Evolutionary conservation across 257 asterid genomes (phyloP).

Genomic region (Primulina tabacum): DNA sequence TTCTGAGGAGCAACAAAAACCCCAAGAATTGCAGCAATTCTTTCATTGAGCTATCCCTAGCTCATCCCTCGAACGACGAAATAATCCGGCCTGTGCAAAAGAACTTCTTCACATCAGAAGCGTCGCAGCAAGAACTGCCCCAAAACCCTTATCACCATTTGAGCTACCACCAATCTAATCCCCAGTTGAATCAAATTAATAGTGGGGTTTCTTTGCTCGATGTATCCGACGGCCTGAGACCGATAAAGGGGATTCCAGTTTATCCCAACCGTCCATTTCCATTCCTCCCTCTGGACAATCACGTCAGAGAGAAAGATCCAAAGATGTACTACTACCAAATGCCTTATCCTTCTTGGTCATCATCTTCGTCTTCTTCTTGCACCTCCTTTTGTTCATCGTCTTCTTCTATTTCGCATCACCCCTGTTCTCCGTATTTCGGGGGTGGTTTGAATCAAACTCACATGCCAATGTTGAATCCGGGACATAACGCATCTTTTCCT

Average conservation of each 20-base stretch:
- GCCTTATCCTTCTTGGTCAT: constrained; percentile 25
- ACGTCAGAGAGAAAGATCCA: constrained; percentile 34
- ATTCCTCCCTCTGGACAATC: constrained; percentile 40
- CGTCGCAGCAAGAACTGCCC: constrained; percentile 25
- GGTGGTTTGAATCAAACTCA: constrained; percentile 36
- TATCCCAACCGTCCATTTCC: constrained; percentile 62
- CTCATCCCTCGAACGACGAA: constrained; percentile 40
- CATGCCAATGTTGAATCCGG: constrained; percentile 43
- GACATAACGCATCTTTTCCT: constrained; percentile 32
- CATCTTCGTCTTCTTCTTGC: constrained; percentile 19
- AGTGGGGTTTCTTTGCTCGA: constrained; percentile 46
- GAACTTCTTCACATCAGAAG: constrained; percentile 15
- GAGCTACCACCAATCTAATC: constrained; percentile 19
- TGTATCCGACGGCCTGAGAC: constrained; percentile 57
- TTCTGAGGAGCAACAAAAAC: constrained; percentile 22
- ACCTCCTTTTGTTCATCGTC: constrained; percentile 5
- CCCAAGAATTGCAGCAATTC: constrained; percentile 19
- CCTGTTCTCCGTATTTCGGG: constrained; percentile 26
- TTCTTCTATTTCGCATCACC: constrained; percentile 5
- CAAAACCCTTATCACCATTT: constrained; percentile 51
- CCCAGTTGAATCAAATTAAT: constrained; percentile 38
- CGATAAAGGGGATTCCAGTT: constrained; percentile 78
- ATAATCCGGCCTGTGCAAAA: constrained; percentile 5
- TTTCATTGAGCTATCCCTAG: constrained; percentile 68
- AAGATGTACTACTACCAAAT: constrained; percentile 47